Base-by-base conservation (phyloP, 495 filamentous ascomycete species). In the Neurospora africana region DNA sequence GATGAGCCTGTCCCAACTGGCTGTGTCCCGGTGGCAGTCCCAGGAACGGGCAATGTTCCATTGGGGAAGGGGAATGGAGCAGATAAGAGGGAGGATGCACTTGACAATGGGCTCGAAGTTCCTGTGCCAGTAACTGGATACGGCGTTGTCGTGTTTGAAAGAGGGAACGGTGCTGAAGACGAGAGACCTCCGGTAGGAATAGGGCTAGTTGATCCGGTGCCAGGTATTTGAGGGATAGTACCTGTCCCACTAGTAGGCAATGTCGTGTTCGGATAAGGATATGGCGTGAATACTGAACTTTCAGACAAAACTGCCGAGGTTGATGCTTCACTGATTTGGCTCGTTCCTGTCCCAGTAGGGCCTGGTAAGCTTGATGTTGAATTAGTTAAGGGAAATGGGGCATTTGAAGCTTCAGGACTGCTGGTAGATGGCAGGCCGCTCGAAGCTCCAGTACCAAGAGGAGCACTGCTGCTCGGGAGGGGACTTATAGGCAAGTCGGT, bases 61-160 rank as follows among this genome's bases (percentile, higher is more conserved):
- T 72, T 72, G 5, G 70, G 21, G 36, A 72, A 10, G 15, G 70
- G 70, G 23, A 72, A 72, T 39, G 70, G 37, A 23, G 37, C 65
- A 21, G 23, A 15, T 61, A 23, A 5, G 53, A 61, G 11, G 13
- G 53, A 17, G 2, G 23, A 61, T 17, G 2, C 5, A 30, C 53
- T 61, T 61, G 53, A 61, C 13, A 61, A 61, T 61, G 53, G 53
- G 8, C 23, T 30, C 53, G 13, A 30, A 30, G 8, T 30, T 61
- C 23, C 53, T 30, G 53, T 30, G 23, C 53, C 23, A 7, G 53
- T 61, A 17, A 30, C 3, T 8, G 23, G 23, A 61, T 61, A 61
- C 6, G 74, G 27, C 33, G 70, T 19, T 35, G 81, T 78, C 21
- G 72, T 73, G 71, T 81, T 81, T 6, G 78, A 71, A 17, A 77